Percentiles rank a stretch among this genome's conserved stretches.
These are phyloP conservation scores for Oropetium thomaeum DNA, from an alignment of 176 grass and related monocot species.

Conservation along the genomic window DNA sequence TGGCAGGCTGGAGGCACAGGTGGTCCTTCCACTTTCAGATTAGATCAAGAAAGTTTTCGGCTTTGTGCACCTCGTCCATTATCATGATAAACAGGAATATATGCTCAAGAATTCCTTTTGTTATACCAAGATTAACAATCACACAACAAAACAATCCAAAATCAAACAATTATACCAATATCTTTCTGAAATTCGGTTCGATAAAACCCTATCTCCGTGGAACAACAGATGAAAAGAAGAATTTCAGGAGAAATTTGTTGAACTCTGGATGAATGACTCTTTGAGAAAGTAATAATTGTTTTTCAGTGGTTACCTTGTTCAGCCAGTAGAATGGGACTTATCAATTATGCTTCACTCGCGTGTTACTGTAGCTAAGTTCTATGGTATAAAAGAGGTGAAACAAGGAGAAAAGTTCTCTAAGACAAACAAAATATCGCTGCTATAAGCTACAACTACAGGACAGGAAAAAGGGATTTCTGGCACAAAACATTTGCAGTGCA, in stretches of 20 bases:
- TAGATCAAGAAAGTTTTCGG: slow-evolving; percentile 42
- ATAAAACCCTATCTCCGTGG: background rate
- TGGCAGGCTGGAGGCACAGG: slow-evolving; percentile 37
- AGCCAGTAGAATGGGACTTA: background rate
- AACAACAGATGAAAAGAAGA: background rate
- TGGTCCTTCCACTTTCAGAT: slow-evolving; percentile 54
- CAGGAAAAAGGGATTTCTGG: slow-evolving; percentile 1
- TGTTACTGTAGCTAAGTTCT: slow-evolving; percentile 1
- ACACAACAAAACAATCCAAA: slow-evolving; percentile 14
- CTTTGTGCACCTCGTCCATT: slow-evolving; percentile 12
- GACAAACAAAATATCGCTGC: background rate
- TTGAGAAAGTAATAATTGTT: background rate
- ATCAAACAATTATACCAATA: slow-evolving; percentile 27
- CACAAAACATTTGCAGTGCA: background rate
- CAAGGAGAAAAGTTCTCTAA: slow-evolving; percentile 26
- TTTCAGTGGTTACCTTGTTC: slow-evolving; percentile 39
- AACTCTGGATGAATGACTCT: background rate
- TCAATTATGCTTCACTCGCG: background rate
- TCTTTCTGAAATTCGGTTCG: background rate
- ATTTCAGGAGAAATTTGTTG: background rate
- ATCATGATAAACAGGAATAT: slow-evolving; percentile 53
- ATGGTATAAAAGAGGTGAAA: slow-evolving; percentile 24
- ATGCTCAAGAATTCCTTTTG: slow-evolving; percentile 27
- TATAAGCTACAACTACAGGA: slow-evolving; percentile 12
- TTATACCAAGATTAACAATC: slow-evolving; percentile 28